These are phyloP conservation scores for Aureobasidium lini DNA, from an alignment of 2,329 filamentous ascomycete genomes.

Conservation along the genomic window DNA sequence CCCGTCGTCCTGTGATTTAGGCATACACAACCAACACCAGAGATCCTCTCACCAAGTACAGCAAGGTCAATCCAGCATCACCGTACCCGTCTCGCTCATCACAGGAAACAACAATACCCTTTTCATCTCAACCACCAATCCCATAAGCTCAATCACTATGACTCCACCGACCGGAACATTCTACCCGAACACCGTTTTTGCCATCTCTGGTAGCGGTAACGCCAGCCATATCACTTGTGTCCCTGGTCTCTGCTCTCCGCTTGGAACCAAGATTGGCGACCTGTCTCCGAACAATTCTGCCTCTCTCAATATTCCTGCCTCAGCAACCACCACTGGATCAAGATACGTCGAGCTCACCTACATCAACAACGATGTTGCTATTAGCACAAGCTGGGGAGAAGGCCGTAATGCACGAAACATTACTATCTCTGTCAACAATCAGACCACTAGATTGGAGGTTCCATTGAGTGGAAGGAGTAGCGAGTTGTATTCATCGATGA, in stretches of 20 bases:
- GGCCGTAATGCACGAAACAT: conserved; percentile 46
- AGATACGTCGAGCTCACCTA: conserved; percentile 43
- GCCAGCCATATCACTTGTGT: conserved; percentile 32
- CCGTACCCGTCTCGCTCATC: not conserved
- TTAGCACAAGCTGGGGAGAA: conserved; percentile 35
- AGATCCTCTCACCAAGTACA: not conserved
- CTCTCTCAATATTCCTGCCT: conserved; percentile 28
- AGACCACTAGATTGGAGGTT: conserved; percentile 41
- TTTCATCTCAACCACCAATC: not conserved
- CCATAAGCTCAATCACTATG: not conserved
- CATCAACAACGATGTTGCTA: conserved; percentile 46
- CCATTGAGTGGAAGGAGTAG: conserved; percentile 36
- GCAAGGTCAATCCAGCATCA: not conserved
- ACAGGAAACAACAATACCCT: not conserved
- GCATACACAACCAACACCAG: not conserved
- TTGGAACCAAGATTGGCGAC: conserved; percentile 37
- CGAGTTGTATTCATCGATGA: conserved; percentile 34
- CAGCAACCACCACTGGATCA: conserved; percentile 19
- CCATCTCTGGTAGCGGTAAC: conserved; percentile 26
- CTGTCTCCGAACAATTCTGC: conserved; percentile 28
- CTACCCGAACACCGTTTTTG: conserved; percentile 34
- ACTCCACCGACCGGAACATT: conserved; percentile 27
- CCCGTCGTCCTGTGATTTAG: not conserved
- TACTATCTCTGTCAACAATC: conserved; percentile 41
- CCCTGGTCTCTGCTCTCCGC: conserved; percentile 35